phyloP scores from a whole-genome alignment of 208 protist species.

The Acanthamoeba lenticulata region DNA sequence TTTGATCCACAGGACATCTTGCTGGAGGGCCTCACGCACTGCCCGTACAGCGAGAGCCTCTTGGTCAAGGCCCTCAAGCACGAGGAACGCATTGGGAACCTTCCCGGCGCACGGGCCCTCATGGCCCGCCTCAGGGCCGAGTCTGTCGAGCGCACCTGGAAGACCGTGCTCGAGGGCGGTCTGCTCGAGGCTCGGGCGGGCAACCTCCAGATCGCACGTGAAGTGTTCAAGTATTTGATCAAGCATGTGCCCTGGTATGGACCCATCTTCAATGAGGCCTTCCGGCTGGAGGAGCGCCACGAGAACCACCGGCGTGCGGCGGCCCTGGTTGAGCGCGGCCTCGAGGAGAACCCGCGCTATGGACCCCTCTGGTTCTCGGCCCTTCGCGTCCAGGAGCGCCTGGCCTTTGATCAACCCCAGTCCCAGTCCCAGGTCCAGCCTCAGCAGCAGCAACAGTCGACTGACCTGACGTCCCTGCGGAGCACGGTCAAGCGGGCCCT shows the following conservation, averaged over 20 bases:
- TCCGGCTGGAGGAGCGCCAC: constrained; percentile 84
- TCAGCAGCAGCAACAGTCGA: constrained; percentile 48
- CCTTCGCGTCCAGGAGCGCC: constrained; percentile 84
- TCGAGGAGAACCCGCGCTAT: constrained; percentile 85
- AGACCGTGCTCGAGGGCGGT: constrained; percentile 88
- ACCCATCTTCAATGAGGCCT: constrained; percentile 89
- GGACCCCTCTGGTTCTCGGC: constrained; percentile 89
- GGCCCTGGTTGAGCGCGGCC: constrained; percentile 81
- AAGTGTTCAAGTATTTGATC: constrained; percentile 88
- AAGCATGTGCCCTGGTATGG: constrained; percentile 86
- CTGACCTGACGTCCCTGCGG: constrained; percentile 56
- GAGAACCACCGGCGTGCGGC: constrained; percentile 83
- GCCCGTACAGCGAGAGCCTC: constrained; percentile 84
- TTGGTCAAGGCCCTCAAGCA: constrained; percentile 87
- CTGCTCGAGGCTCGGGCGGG: constrained; percentile 87
- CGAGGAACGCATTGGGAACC: constrained; percentile 84
- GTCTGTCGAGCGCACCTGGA: constrained; percentile 85
- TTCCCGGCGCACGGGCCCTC: constrained; percentile 38
- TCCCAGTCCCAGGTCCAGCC: no score
- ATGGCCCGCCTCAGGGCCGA: constrained; percentile 52
- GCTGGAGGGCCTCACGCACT: constrained; percentile 81
- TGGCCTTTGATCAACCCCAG: no score
- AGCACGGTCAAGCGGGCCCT: constrained; percentile 74
- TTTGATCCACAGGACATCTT: constrained; percentile 81
- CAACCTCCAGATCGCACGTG: constrained; percentile 82